Conservation (phyloP, 1,284 basidiomycete genomes). For the Caloboletus firmus region DNA sequence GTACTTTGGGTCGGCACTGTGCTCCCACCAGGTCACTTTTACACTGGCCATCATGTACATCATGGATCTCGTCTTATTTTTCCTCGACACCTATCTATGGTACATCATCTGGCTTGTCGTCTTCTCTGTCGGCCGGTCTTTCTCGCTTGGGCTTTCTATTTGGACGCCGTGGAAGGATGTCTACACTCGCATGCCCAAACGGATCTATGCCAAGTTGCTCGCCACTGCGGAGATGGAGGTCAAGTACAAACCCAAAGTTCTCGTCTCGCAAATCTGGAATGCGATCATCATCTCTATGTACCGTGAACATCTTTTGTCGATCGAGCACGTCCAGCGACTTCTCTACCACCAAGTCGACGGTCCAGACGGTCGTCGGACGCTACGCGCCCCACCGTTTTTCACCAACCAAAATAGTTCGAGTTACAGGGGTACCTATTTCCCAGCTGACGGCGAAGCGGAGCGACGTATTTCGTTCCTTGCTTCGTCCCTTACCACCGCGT, state of each 20-base stretch:
- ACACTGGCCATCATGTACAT: conserved; percentile 94
- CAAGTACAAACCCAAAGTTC: conserved; percentile 97
- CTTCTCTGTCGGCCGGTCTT: conserved; percentile 88
- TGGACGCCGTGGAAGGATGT: conserved; percentile 99
- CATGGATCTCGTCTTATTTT: conserved; percentile 94
- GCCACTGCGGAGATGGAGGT: conserved; percentile 95
- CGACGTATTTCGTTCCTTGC: conserved; percentile 97
- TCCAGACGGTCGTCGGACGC: conserved; percentile 82
- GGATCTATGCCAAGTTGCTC: conserved; percentile 93
- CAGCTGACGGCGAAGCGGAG: conserved; percentile 90
- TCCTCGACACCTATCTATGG: conserved; percentile 97
- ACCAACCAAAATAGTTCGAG: conserved; percentile 80
- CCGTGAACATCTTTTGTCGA: conserved; percentile 91
- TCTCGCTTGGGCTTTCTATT: conserved; percentile 87
- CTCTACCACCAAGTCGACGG: conserved; percentile 92
- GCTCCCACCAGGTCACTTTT: conserved; percentile 87
- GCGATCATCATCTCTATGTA: conserved; percentile 99
- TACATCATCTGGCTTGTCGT: conserved; percentile 96
- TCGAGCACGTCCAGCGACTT: conserved; percentile 92
- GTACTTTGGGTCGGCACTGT: conserved; percentile 76
- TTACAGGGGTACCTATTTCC: conserved; percentile 86
- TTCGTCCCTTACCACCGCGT: conserved; percentile 88
- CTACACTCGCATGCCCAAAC: conserved; percentile 91
- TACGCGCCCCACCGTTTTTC: conserved; percentile 95
- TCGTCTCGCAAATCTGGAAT: conserved; percentile 98